Base-by-base conservation (phyloP, 73 alveolate species). In the Symbiodinium natans region DNA sequence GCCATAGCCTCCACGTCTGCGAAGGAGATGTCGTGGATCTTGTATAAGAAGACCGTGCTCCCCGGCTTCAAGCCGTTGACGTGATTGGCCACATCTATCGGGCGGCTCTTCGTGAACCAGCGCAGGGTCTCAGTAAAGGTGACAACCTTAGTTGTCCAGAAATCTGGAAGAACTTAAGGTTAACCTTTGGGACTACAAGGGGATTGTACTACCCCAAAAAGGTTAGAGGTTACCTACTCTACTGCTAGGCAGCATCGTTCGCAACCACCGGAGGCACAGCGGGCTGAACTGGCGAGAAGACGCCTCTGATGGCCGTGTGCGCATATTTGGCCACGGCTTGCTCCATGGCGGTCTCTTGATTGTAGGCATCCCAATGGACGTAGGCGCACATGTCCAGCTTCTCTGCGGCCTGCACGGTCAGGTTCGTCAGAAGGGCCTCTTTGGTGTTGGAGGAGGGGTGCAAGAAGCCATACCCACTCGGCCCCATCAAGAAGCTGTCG, bases 361-460 rank as follows among this genome's bases (percentile, higher is more conserved):
- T 63, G 31, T 63, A 63, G 34, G 17, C 25, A 27, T 63, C 77
- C 77, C 77, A 63, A 27, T 63, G 77, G 31, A 63, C 77, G 31
- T 63, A 63, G 77, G 77, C 77, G 34, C 77, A 63, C 77, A 63
- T 63, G 34, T 63, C 77, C 15, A 63, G 34, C 36, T 63, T 21
- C 77, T 21, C 40, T 17, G 77, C 77, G 9, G 77, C 77, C 31
- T 63, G 34, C 31, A 63, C 77, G 36, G 77, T 63, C 40, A 63
- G 9, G 77, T 63, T 63, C 77, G 15, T 63, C 77, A 63, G 31
- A 34, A 63, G 17, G 34, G 77, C 31, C 36, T 63, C 36, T 34
- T 63, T 63, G 40, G 77, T 63, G 77, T 63, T 63, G 77, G 77
- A 63, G 77, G 77, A 63, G 17, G 77, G 77, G 77, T 63, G 77